phyloP scores from a whole-genome alignment of 2,329 filamentous ascomycete genomes.

The Phialocephala subalpina region DNA sequence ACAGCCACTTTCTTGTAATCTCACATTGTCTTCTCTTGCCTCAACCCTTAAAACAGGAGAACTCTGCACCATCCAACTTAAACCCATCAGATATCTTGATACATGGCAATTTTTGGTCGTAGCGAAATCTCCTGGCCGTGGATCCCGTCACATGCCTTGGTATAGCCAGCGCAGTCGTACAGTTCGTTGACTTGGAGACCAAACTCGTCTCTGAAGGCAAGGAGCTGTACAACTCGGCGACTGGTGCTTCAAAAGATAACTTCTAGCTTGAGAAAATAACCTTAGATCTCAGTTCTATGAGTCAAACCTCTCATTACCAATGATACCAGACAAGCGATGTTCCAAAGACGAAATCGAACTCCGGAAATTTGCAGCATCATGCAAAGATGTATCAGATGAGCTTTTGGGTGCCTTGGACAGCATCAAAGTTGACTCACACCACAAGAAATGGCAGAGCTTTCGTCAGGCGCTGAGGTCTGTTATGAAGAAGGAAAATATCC shows the following conservation, averaged over 20 bases:
- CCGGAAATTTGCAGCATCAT: not conserved
- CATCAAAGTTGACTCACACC: not conserved
- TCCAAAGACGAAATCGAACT: slow-evolving; percentile 2
- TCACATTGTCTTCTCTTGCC: too few relatives aligned
- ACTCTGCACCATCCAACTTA: too few relatives aligned
- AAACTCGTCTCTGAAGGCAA: not conserved
- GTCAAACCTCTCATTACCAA: not conserved
- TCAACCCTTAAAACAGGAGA: too few relatives aligned
- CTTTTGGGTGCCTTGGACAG: not conserved
- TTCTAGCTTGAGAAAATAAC: not conserved
- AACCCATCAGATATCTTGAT: too few relatives aligned
- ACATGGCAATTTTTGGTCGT: not conserved
- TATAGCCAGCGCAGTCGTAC: not conserved
- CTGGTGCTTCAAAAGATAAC: not conserved
- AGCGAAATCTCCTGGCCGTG: not conserved
- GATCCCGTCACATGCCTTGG: slow-evolving; percentile 2
- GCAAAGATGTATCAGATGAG: not conserved
- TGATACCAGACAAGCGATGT: not conserved
- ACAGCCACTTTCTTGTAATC: too few relatives aligned
- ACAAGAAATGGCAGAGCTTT: not conserved
- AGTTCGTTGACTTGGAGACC: not conserved
- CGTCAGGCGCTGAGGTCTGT: not conserved
- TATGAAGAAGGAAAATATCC: not conserved
- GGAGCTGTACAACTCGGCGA: not conserved
- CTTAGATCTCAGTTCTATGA: not conserved